A percentile compares a stretch with the other conserved stretches of the same genome.
Conservation (phyloP, 805 yeast genomes). For the Monosporozyma siamensis region DNA sequence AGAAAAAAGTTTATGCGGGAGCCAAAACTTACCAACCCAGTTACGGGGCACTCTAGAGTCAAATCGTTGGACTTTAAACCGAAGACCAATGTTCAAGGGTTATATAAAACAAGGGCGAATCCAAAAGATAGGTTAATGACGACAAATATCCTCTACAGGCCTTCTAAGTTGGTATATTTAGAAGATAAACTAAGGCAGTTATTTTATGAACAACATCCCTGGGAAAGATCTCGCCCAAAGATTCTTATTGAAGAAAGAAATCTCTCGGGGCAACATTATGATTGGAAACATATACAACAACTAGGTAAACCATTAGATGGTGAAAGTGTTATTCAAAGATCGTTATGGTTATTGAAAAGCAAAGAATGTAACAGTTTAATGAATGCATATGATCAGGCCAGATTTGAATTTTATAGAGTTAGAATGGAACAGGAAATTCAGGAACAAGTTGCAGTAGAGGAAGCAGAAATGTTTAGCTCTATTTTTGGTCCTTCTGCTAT, state of each 20-base stretch:
- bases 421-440: constrained; percentile 79
- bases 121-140: constrained; percentile 14
- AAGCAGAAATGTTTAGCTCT: constrained; percentile 78
- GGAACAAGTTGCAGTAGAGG: constrained; percentile 65
- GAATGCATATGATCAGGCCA: constrained; percentile 76
- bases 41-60: constrained; percentile 6
- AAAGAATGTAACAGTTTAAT: constrained; percentile 30
- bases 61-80: constrained; percentile 13
- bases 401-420: constrained; percentile 78
- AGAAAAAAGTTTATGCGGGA: constrained; percentile 40
- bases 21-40: constrained; percentile 23
- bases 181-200: constrained; percentile 74
- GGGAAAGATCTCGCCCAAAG: constrained; percentile 93
- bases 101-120: constrained; percentile 30
- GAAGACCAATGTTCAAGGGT: constrained; percentile 11
- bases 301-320: constrained; percentile 72
- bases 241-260: constrained; percentile 67
- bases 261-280: constrained; percentile 46
- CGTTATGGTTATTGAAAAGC: constrained; percentile 43
- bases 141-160: constrained; percentile 16
- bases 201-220: constrained; percentile 90
- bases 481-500: constrained; percentile 52
- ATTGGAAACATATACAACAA: constrained; percentile 79
- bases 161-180: constrained; percentile 28
- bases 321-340: constrained; percentile 75